These are phyloP conservation scores for Aspergillus phoenicis DNA, from an alignment of 2,329 filamentous ascomycete genomes.

Conservation along the genomic window DNA sequence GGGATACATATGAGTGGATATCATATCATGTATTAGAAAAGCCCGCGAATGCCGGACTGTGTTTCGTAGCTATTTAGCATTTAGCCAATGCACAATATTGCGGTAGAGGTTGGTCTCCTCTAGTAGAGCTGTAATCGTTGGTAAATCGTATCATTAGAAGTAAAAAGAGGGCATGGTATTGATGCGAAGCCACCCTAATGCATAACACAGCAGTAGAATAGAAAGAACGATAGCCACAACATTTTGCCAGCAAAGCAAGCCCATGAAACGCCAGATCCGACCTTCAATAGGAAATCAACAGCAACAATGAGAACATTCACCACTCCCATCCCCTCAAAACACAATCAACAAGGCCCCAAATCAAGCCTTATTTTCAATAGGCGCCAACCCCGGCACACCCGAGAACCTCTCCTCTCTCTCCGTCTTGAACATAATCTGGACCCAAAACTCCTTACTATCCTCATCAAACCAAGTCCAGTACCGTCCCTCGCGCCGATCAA, in stretches of 20 bases:
- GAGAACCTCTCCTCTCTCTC: constrained; percentile 90
- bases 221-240: not conserved
- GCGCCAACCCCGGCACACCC: constrained; percentile 66
- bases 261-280: constrained; percentile 4
- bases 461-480: constrained; percentile 96
- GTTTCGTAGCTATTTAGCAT: not conserved
- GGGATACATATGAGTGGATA: constrained; percentile 20
- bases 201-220: not conserved
- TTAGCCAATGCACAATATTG: not conserved
- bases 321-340: not conserved
- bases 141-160: not conserved
- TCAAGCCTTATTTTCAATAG: constrained; percentile 41
- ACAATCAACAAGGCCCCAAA: constrained; percentile 2
- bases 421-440: constrained; percentile 97
- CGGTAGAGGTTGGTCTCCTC: not conserved
- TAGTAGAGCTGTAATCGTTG: not conserved
- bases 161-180: constrained; percentile 2
- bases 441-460: constrained; percentile 95
- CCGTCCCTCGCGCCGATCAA: constrained; percentile 83
- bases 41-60: constrained; percentile 18
- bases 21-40: constrained; percentile 3
- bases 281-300: not conserved
- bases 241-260: constrained; percentile 8
- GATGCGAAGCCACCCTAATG: not conserved
- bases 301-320: not conserved